phyloP scores from a whole-genome alignment of 2,329 filamentous ascomycete species.

The Sclerotinia sclerotiorum region DNA sequence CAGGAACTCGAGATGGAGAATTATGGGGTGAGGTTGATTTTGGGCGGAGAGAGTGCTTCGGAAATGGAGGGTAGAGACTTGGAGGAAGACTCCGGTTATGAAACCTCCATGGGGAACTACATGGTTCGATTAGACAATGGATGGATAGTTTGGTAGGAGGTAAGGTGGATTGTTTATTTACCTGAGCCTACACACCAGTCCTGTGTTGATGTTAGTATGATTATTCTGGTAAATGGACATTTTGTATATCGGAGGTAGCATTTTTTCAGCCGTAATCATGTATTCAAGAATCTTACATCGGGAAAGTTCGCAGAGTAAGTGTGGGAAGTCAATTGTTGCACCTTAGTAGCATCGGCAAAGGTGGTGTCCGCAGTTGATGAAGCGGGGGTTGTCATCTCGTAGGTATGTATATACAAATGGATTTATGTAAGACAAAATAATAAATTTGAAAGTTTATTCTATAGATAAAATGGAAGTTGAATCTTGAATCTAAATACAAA shows the following conservation, averaged over 20 bases:
- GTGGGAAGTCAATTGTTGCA: constrained; percentile 52
- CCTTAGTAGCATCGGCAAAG: constrained; percentile 46
- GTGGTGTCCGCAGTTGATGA: constrained; percentile 10
- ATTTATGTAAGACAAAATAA: neutral
- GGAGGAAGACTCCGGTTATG: constrained; percentile 62
- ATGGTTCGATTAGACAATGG: constrained; percentile 6
- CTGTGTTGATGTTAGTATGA: constrained; percentile 1
- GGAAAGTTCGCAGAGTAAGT: constrained; percentile 57
- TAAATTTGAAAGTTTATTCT: neutral
- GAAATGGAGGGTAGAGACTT: constrained; percentile 60
- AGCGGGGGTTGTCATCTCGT: constrained; percentile 12
- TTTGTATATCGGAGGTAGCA: neutral
- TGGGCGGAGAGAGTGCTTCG: constrained; percentile 54
- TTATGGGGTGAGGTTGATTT: constrained; percentile 62
- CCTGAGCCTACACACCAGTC: constrained; percentile 67
- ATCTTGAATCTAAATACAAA: neutral
- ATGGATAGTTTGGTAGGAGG: constrained; percentile 18
- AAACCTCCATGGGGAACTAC: constrained; percentile 71
- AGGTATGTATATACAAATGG: neutral
- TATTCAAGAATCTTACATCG: constrained; percentile 33
- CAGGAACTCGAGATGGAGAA: constrained; percentile 65
- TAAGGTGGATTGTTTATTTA: constrained; percentile 38
- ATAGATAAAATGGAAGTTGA: neutral
- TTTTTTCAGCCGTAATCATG: neutral
- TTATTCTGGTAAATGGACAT: neutral